Conservation (phyloP, 352 stramenopile species). For the Thraustotheca clavata region DNA sequence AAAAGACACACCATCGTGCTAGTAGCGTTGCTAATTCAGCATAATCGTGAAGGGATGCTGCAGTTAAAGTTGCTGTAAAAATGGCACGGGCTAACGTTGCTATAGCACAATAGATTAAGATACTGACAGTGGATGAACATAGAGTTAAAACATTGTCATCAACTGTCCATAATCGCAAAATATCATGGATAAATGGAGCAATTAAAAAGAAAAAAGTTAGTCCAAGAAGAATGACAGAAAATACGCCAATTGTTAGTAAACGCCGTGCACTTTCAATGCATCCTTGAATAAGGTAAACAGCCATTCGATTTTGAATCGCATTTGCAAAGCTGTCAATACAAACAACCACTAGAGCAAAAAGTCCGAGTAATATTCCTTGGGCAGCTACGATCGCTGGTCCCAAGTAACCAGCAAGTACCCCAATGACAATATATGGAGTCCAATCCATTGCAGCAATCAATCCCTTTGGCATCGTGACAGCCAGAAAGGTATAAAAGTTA, state of each 20-base stretch:
- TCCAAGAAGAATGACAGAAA: background rate
- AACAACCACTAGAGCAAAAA: background rate
- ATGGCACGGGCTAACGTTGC: slow-evolving; percentile 1
- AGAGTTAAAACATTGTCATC: background rate
- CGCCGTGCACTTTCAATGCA: background rate
- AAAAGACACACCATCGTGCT: background rate
- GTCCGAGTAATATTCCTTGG: background rate
- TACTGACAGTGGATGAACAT: background rate
- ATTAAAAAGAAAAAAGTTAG: background rate
- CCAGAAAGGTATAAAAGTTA: background rate
- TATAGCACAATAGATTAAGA: background rate
- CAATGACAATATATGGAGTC: background rate
- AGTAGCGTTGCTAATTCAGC: background rate
- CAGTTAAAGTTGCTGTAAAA: slow-evolving; percentile 1
- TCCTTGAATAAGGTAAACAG: background rate
- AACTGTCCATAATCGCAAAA: background rate
- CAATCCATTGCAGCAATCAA: background rate
- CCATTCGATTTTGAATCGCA: background rate
- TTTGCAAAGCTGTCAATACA: background rate
- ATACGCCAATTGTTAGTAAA: background rate
- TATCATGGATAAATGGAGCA: background rate
- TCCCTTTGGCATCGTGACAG: background rate
- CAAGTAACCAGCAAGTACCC: background rate
- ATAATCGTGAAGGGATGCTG: background rate
- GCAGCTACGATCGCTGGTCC: background rate